A percentile compares a stretch with the other conserved stretches of the same genome.
Conservation (phyloP, 2,329 filamentous ascomycete species). For the Cladosporium sp. region DNA sequence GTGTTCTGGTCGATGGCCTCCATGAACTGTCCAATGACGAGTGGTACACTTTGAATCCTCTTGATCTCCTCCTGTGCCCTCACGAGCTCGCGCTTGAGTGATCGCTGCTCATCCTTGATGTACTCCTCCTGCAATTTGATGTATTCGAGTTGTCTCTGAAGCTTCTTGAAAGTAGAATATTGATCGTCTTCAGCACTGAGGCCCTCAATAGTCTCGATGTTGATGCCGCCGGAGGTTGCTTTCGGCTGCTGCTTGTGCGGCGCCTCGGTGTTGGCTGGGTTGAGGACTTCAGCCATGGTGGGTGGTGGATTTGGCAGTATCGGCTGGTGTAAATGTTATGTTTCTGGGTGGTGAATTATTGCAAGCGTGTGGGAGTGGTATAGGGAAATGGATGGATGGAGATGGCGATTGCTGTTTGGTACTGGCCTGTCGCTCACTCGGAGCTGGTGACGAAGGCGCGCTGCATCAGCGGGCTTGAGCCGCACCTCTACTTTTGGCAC, state of each 20-base stretch:
- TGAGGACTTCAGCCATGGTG: conserved; percentile 82
- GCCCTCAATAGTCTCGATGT: conserved; percentile 69
- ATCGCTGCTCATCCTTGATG: conserved; percentile 99
- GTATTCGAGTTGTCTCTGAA: conserved; percentile 93
- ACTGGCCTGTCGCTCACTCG: not conserved
- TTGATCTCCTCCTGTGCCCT: conserved; percentile 99
- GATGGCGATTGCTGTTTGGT: conserved; percentile 14
- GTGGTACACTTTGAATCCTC: conserved; percentile 94
- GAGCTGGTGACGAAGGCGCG: conserved; percentile 17
- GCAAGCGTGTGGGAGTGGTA: not conserved
- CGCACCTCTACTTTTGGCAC: conserved; percentile 4
- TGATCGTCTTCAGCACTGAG: conserved; percentile 81
- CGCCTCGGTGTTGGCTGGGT: conserved; percentile 69
- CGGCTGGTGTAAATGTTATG: not conserved
- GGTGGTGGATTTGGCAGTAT: not conserved
- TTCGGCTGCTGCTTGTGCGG: conserved; percentile 81
- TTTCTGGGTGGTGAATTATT: not conserved
- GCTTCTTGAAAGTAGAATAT: conserved; percentile 93
- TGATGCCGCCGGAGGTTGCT: conserved; percentile 81
- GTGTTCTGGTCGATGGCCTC: conserved; percentile 99
- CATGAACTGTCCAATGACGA: conserved; percentile 99
- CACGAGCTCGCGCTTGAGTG: conserved; percentile 94
- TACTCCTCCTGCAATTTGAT: conserved; percentile 99
- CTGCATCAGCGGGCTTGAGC: conserved; percentile 11
- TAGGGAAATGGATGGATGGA: conserved; percentile 5